These are phyloP conservation scores for Cutaneotrichosporon arboriforme DNA, from an alignment of 1,284 basidiomycete species.

Conservation along the genomic window DNA sequence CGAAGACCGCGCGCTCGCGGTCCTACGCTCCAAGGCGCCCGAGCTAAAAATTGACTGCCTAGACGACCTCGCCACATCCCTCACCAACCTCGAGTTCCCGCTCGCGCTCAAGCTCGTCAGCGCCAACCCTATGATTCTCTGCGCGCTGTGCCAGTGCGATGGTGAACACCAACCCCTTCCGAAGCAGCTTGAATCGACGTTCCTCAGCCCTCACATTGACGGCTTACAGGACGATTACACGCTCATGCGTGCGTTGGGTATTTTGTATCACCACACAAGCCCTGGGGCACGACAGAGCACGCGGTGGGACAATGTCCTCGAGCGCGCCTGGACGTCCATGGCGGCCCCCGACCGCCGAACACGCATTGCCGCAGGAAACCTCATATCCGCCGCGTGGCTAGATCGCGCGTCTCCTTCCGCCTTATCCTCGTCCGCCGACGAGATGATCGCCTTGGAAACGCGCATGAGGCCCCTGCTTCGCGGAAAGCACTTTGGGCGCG, in stretches of 20 bases:
- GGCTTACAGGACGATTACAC: conserved; percentile 6
- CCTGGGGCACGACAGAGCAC: background rate
- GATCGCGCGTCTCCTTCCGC: background rate
- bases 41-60: conserved; percentile 8
- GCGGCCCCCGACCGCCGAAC: conserved; percentile 17
- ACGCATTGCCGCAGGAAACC: conserved; percentile 24
- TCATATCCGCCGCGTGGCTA: conserved; percentile 1
- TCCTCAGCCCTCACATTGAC: background rate
- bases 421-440: background rate
- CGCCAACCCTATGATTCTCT: conserved; percentile 8
- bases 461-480: background rate
- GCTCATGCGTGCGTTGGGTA: conserved; percentile 15
- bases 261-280: conserved; percentile 15
- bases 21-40: conserved; percentile 9
- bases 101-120: conserved; percentile 7
- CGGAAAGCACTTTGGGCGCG: conserved; percentile 7
- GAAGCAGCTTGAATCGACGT: background rate
- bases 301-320: conserved; percentile 7
- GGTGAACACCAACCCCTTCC: conserved; percentile 6
- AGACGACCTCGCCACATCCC: background rate
- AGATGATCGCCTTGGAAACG: background rate
- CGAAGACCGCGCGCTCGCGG: background rate
- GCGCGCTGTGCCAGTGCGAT: conserved; percentile 9
- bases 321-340: conserved; percentile 12
- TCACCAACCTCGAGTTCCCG: conserved; percentile 3